Conservation (phyloP, 2,329 filamentous ascomycete genomes). For the Tolypocladium amazonense region DNA sequence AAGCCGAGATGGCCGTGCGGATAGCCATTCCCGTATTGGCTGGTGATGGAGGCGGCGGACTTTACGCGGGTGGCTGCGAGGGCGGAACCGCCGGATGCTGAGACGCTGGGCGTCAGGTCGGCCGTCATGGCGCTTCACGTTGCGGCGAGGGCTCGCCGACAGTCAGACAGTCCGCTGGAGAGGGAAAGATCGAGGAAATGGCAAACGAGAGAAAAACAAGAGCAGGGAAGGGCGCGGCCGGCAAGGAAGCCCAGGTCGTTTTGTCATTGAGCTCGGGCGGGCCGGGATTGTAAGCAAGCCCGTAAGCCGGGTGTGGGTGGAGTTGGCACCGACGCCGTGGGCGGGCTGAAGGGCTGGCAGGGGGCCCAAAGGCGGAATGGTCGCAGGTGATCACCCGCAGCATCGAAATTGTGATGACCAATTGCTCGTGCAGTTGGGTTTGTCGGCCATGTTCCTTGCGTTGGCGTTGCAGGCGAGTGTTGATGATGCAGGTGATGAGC, state of each 20-base stretch:
- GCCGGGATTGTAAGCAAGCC: neutral
- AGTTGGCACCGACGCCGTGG: neutral
- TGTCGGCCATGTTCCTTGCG: neutral
- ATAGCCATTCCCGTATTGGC: slow-evolving; percentile 37
- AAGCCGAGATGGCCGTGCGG: slow-evolving; percentile 74
- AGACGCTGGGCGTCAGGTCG: slow-evolving; percentile 5
- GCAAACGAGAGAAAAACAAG: neutral
- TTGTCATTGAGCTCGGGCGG: neutral
- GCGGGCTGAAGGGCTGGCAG: neutral
- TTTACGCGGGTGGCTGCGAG: slow-evolving; percentile 16
- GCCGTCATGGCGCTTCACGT: slow-evolving; percentile 12
- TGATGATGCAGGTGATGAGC: neutral
- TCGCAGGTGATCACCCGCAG: neutral
- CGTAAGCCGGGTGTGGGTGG: neutral
- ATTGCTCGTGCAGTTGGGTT: neutral
- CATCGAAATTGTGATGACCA: neutral
- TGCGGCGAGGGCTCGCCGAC: neutral
- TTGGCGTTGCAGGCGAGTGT: neutral
- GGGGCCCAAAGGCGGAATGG: neutral
- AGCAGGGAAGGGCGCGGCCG: neutral
- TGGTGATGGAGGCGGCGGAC: slow-evolving; percentile 16
- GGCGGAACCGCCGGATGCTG: slow-evolving; percentile 9
- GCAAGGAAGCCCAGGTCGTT: neutral
- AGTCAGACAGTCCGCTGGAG: neutral
- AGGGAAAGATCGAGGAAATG: neutral